These are phyloP conservation scores for Colletotrichum sansevieriae DNA, from an alignment of 2,329 filamentous ascomycete genomes.

Conservation along the genomic window DNA sequence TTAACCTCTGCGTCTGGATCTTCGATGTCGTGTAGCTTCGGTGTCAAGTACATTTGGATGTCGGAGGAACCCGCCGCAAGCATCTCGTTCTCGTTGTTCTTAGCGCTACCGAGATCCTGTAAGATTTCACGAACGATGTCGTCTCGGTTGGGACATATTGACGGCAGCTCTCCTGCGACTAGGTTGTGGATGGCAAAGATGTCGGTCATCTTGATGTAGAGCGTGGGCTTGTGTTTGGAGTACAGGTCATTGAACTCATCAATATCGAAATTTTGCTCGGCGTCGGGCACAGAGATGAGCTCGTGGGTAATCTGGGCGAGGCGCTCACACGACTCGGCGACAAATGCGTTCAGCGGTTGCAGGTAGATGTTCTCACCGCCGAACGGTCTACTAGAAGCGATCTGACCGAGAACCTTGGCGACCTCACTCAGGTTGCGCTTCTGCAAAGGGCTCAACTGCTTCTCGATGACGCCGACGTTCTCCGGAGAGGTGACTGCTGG, in stretches of 20 bases:
- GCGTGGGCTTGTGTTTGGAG: conserved; percentile 92
- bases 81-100: conserved; percentile 96
- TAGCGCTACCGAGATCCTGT: conserved; percentile 93
- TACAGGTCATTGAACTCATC: conserved; percentile 99
- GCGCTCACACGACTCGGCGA: conserved; percentile 86
- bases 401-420: conserved; percentile 89
- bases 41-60: conserved; percentile 90
- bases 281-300: conserved; percentile 85
- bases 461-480: conserved; percentile 92
- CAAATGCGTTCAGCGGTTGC: conserved; percentile 92
- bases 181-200: conserved; percentile 96
- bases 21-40: conserved; percentile 89
- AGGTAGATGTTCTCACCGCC: conserved; percentile 96
- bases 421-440: conserved; percentile 94
- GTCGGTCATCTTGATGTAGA: conserved; percentile 99
- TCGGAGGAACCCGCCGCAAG: conserved; percentile 87
- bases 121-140: conserved; percentile 93
- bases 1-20: conserved; percentile 95
- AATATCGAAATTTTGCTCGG: conserved; percentile 94
- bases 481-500: conserved; percentile 91
- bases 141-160: conserved; percentile 83
- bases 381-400: conserved; percentile 89
- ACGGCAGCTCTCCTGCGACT: conserved; percentile 81
- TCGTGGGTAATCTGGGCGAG: conserved; percentile 81
- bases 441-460: conserved; percentile 88